phyloP scores from a whole-genome alignment of 208 protist genomes.

The Trypanosoma grayi region DNA sequence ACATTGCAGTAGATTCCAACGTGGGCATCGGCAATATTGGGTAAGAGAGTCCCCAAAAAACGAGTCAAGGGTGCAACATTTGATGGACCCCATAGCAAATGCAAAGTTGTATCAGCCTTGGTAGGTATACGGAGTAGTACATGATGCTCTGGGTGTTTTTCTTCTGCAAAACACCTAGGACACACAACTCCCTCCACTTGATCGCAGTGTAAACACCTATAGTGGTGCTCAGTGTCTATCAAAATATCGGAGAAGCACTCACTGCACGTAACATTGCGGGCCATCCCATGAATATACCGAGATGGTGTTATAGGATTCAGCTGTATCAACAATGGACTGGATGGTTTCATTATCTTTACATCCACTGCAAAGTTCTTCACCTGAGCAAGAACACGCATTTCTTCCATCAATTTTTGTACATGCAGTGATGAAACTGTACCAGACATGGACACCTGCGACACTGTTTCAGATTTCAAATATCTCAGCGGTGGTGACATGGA shows the following conservation, averaged over 20 bases:
- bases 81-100: slow-evolving; percentile 75
- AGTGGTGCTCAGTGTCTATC: slow-evolving; percentile 53
- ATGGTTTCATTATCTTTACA: slow-evolving; percentile 54
- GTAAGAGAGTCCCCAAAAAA: slow-evolving; percentile 41
- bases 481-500: slow-evolving; percentile 34
- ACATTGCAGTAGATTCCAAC: slow-evolving; percentile 72
- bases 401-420: slow-evolving; percentile 27
- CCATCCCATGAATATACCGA: slow-evolving; percentile 29
- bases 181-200: slow-evolving; percentile 39
- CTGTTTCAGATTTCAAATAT: slow-evolving; percentile 25
- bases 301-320: slow-evolving; percentile 66
- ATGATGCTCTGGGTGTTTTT: slow-evolving; percentile 58
- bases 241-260: slow-evolving; percentile 42
- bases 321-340: slow-evolving; percentile 39
- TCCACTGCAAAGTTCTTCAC: slow-evolving; percentile 52
- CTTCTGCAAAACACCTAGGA: slow-evolving; percentile 31
- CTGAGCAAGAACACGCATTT: slow-evolving; percentile 26
- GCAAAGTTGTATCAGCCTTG: slow-evolving; percentile 17
- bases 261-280: slow-evolving; percentile 48
- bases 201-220: slow-evolving; percentile 74
- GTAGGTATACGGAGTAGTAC: slow-evolving; percentile 58
- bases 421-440: slow-evolving; percentile 40
- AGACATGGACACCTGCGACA: slow-evolving; percentile 43
- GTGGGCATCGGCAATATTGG: slow-evolving; percentile 42
- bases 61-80: slow-evolving; percentile 60